These are phyloP conservation scores for Chrysosporium queenslandicum DNA, from an alignment of 2,329 filamentous ascomycete species.

Conservation along the genomic window DNA sequence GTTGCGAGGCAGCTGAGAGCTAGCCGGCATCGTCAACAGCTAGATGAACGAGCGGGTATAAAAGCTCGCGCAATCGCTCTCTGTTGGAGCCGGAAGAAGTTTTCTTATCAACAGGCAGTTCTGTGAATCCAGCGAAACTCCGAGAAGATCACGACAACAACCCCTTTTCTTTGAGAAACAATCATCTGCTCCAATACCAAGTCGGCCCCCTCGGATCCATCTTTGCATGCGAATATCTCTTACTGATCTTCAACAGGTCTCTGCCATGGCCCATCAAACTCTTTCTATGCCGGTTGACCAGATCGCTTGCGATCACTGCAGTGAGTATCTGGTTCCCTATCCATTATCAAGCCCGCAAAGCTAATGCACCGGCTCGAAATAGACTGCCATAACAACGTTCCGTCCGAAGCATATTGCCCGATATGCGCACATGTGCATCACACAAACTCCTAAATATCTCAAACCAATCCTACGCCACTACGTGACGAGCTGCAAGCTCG, in stretches of 20 bases:
- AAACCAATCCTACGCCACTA: background rate
- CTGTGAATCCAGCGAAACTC: background rate
- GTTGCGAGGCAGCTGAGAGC: background rate
- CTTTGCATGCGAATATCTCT: background rate
- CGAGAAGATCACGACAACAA: too few relatives aligned
- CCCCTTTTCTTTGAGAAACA: too few relatives aligned
- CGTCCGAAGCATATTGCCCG: background rate
- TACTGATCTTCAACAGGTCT: background rate
- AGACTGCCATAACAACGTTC: background rate
- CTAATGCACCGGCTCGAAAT: background rate
- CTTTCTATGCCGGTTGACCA: background rate
- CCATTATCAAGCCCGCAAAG: background rate
- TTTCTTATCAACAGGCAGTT: background rate
- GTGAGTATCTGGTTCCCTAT: background rate
- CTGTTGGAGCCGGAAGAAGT: background rate
- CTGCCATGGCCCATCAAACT: background rate
- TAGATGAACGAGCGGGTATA: background rate
- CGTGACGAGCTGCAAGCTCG: background rate
- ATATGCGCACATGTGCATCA: background rate
- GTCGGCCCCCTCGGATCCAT: too few relatives aligned
- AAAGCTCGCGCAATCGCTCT: background rate
- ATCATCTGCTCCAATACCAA: too few relatives aligned
- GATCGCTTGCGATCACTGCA: background rate
- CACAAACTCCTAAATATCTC: background rate
- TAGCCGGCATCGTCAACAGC: background rate